Conservation (phyloP, 192 early-diverging fungal species). For the Coemansia sp. region DNA sequence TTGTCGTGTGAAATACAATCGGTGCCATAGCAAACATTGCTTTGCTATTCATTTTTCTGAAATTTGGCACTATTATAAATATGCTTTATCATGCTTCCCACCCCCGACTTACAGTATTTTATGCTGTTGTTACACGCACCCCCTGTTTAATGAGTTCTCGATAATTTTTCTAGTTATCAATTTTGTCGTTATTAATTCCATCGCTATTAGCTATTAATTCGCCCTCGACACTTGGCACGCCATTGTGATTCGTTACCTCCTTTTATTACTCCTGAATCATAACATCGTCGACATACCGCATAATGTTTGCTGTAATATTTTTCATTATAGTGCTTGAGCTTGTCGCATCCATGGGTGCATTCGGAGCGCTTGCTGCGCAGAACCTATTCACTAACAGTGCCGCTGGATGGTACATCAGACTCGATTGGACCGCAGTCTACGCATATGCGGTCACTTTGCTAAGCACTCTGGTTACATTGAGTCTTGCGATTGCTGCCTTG, state of each 20-base stretch:
- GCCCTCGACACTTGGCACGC: too few species aligned
- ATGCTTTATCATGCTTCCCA: not conserved
- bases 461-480: constrained; percentile 27
- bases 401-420: constrained; percentile 38
- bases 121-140: not conserved
- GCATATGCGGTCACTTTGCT: constrained; percentile 36
- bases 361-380: constrained; percentile 43
- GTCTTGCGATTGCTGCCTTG: constrained; percentile 31
- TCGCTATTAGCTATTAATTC: too few species aligned
- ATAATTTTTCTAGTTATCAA: too few species aligned
- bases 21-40: too few species aligned
- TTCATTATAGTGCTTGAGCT: constrained; percentile 35
- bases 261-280: too few species aligned
- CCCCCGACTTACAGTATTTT: not conserved
- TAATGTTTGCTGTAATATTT: constrained; percentile 39
- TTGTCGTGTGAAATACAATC: not conserved
- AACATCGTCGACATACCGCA: not conserved
- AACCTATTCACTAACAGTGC: constrained; percentile 52
- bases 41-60: not conserved
- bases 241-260: too few species aligned
- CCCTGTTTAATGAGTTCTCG: not conserved
- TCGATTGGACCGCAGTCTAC: constrained; percentile 49
- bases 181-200: too few species aligned
- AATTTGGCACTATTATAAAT: not conserved
- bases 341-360: constrained; percentile 45